A percentile compares a stretch with the other conserved stretches of the same genome.
Evolutionary conservation across 257 asterid species (phyloP).

Genomic region (Scutellaria baicalensis): DNA sequence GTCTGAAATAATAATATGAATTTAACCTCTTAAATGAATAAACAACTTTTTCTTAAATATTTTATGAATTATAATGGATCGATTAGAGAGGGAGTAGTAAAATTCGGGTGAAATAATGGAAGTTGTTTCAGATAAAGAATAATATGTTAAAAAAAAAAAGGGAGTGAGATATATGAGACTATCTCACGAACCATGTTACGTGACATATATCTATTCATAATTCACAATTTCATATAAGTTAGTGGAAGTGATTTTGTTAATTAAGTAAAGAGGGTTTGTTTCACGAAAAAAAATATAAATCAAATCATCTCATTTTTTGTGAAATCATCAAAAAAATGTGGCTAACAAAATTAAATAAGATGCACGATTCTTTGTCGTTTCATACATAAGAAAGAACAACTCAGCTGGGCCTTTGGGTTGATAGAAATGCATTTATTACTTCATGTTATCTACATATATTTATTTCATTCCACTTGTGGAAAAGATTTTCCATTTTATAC

Average conservation of each 20-base stretch:
- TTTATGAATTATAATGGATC: too few species aligned
- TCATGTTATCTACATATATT: background rate
- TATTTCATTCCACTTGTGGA: background rate
- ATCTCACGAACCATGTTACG: too few species aligned
- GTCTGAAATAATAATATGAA: too few species aligned
- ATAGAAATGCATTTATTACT: slow-evolving; percentile 5
- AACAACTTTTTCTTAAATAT: too few species aligned
- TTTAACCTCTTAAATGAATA: too few species aligned
- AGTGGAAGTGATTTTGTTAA: too few species aligned
- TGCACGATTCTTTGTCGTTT: slow-evolving; percentile 27
- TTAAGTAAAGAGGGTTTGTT: too few species aligned
- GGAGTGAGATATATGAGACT: too few species aligned
- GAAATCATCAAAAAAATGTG: slow-evolving; percentile 6
- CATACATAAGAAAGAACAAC: slow-evolving; percentile 15
- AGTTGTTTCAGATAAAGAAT: background rate
- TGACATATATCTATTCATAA: too few species aligned
- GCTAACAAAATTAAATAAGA: background rate
- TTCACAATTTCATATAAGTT: too few species aligned
- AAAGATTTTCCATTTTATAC: background rate
- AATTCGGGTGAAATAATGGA: background rate
- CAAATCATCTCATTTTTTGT: too few species aligned
- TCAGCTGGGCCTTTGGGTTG: slow-evolving; percentile 20
- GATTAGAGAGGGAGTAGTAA: background rate
- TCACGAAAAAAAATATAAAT: too few species aligned
- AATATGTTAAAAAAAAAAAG: background rate